Evolutionary conservation across 345 rosid species (phyloP).

Genomic region (Salix caprea): DNA sequence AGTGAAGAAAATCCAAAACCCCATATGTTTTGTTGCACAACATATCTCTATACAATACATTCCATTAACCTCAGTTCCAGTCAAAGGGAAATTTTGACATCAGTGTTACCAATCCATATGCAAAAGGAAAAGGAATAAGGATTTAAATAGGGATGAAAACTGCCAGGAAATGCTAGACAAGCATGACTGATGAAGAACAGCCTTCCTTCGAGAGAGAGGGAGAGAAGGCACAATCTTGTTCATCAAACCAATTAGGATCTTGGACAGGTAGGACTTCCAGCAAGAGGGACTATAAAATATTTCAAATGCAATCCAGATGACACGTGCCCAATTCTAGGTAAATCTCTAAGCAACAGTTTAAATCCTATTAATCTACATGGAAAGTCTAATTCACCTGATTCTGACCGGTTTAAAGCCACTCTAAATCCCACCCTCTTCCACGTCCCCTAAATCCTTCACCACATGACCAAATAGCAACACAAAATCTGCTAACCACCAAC

Average conservation of each 20-base stretch:
- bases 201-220: background rate
- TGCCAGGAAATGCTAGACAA: background rate
- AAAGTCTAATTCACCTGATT: background rate
- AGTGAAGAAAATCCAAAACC: too few relatives aligned
- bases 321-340: background rate
- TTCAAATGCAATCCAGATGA: background rate
- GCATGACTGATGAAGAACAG: background rate
- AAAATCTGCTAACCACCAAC: background rate
- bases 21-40: too few relatives aligned
- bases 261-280: background rate
- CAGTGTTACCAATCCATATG: too few relatives aligned
- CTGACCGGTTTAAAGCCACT: background rate
- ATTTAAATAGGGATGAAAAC: too few relatives aligned
- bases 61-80: too few relatives aligned
- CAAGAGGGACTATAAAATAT: background rate
- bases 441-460: background rate
- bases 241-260: background rate
- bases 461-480: background rate
- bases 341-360: background rate
- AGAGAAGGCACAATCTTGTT: background rate
- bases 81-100: too few relatives aligned
- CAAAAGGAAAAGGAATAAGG: too few relatives aligned
- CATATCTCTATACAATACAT: too few relatives aligned
- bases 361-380: background rate
- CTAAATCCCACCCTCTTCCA: background rate